These are phyloP conservation scores for Erodium chrysanthum DNA, from an alignment of 441 rosid species.

Conservation along the genomic window DNA sequence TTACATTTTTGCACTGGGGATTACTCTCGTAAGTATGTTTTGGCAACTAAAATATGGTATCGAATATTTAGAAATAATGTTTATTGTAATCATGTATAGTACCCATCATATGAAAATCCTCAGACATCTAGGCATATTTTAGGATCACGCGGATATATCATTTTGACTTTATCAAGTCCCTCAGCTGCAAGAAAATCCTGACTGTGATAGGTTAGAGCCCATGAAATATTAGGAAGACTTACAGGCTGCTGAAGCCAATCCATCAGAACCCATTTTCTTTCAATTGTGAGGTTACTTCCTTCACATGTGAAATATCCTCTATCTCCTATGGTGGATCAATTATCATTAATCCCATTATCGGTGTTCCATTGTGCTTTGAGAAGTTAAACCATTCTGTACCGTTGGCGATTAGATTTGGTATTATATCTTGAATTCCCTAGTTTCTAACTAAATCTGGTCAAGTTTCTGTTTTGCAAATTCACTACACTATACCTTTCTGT, in stretches of 20 bases:
- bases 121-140: neutral
- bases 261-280: neutral
- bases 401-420: neutral
- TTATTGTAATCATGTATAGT: neutral
- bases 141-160: neutral
- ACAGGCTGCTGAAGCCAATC: neutral
- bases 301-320: neutral
- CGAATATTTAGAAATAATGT: neutral
- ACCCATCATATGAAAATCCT: neutral
- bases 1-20: neutral
- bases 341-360: neutral
- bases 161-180: neutral
- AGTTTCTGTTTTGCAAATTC: neutral
- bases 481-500: too few species aligned
- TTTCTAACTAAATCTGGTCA: neutral
- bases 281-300: neutral
- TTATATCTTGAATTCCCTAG: neutral
- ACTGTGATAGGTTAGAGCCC: neutral
- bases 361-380: neutral
- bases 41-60: neutral
- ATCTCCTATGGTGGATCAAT: neutral
- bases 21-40: neutral
- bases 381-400: neutral
- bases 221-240: neutral
- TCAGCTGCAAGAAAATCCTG: neutral